Base-by-base conservation (phyloP, 805 yeast genomes). In the Candida anglica region DNA sequence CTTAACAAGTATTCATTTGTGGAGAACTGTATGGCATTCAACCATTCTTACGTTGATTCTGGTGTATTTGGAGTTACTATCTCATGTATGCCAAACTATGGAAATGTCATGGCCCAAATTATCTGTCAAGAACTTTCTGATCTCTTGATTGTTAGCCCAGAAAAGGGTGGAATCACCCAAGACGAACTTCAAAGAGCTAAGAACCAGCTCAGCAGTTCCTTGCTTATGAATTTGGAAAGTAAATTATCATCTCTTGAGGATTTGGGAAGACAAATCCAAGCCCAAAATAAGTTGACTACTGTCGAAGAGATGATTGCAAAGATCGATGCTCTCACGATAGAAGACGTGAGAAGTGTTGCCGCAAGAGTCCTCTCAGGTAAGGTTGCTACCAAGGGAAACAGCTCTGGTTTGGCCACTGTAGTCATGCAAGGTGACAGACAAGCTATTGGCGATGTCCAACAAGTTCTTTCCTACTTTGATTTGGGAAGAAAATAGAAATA, bases 181-280 rank as follows among this genome's bases (percentile, higher is more conserved):
- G 72, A 63, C 26, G 98, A 93, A 63, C 89, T 93, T 5, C 59
- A 70, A 38, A 73, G 98, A 44, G 96, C 98, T 15, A 93, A 93
- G 59, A 89, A 86, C 58, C 98, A 91, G 66, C 73, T 93, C 40
- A 79, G 86, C 28, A 80, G 93, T 3, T 83, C 95, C 6, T 66
- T 93, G 39, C 69, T 91, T 56, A 91, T 91, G 96, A 91, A 89
- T 50, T 71, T 89, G 30, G 98, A 93, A 58, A 81, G 93, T 43
- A 87, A 85, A 54, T 73, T 91, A 70, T 94, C 94, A n/a, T 89
- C 86, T 52, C 67, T 93, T 36, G 98, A 93, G 60, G 98, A 93
- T 51, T 70, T 89, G 61, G 98, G 98, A 10, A 78, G 98, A 58
- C 98, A 93, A 58, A 78, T 93, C 17, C 95, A 86, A 58, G 77